phyloP scores from a whole-genome alignment of 2,329 filamentous ascomycete species.

The Cadophora malorum region DNA sequence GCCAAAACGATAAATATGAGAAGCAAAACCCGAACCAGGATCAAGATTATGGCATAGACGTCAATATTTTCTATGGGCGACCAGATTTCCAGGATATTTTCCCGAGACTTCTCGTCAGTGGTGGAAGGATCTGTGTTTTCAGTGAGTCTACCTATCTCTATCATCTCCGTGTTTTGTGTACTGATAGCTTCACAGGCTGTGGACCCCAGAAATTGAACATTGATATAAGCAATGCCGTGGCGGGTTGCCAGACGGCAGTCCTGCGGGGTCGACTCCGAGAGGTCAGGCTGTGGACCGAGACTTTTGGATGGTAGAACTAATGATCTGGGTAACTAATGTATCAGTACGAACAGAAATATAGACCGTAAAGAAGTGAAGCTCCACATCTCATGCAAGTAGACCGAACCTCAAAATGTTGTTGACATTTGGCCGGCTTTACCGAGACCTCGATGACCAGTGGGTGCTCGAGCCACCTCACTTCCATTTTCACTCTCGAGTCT shows the following conservation, averaged over 20 bases:
- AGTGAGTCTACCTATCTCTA: background rate
- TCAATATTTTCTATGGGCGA: background rate
- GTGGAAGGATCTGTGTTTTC: conserved; percentile 1
- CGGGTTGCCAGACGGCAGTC: background rate
- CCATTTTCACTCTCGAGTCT: too few species aligned
- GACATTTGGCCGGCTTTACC: background rate
- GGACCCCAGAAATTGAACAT: background rate
- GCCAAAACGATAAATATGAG: too few species aligned
- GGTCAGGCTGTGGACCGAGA: conserved; percentile 2
- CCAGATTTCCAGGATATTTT: background rate
- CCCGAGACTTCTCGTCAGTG: background rate
- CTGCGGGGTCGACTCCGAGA: background rate
- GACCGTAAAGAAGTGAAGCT: background rate
- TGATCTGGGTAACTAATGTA: background rate
- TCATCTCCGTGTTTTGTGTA: background rate
- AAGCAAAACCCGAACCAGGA: too few species aligned
- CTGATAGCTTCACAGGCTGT: background rate
- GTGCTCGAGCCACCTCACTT: background rate
- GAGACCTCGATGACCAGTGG: background rate
- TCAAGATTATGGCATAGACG: background rate
- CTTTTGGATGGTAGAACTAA: background rate
- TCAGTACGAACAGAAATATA: background rate
- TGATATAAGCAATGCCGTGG: conserved; percentile 5
- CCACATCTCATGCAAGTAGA: background rate
- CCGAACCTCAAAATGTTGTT: background rate